Conservation (phyloP, 2,329 filamentous ascomycete genomes). For the Epichloe coenophiala region DNA sequence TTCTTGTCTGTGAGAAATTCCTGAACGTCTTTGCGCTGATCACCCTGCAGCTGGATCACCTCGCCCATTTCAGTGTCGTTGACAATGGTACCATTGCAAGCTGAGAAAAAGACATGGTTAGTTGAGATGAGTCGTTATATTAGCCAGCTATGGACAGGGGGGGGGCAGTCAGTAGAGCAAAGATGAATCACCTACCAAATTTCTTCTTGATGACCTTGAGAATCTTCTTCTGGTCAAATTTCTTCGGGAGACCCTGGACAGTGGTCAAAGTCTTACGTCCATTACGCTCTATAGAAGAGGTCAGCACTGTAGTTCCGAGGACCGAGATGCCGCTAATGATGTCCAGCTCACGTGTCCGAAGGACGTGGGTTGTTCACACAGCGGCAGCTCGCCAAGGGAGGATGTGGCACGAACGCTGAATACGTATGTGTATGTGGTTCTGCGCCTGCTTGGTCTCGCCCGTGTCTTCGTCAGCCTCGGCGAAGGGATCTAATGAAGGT, state of each 20-base stretch:
- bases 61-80: constrained; percentile 93
- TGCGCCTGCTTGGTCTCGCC: constrained; percentile 90
- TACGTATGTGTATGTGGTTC: constrained; percentile 99
- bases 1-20: constrained; percentile 96
- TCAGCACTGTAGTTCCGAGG: constrained; percentile 22
- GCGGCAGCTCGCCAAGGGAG: background rate
- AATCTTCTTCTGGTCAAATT: constrained; percentile 99
- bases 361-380: background rate
- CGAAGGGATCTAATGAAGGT: constrained; percentile 77
- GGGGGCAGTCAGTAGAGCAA: background rate
- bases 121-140: background rate
- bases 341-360: constrained; percentile 2
- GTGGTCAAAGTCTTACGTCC: constrained; percentile 99
- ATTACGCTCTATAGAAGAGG: constrained; percentile 72
- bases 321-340: background rate
- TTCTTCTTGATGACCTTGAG: constrained; percentile 99
- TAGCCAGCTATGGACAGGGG: background rate
- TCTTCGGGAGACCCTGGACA: constrained; percentile 95
- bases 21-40: constrained; percentile 97
- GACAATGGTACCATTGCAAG: constrained; percentile 99
- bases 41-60: constrained; percentile 98
- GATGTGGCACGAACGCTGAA: constrained; percentile 64
- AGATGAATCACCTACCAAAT: constrained; percentile 52
- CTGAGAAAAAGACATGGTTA: constrained; percentile 27
- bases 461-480: constrained; percentile 99